These are phyloP conservation scores for Tuber brumale DNA, from an alignment of 495 filamentous ascomycete genomes.

Conservation along the genomic window DNA sequence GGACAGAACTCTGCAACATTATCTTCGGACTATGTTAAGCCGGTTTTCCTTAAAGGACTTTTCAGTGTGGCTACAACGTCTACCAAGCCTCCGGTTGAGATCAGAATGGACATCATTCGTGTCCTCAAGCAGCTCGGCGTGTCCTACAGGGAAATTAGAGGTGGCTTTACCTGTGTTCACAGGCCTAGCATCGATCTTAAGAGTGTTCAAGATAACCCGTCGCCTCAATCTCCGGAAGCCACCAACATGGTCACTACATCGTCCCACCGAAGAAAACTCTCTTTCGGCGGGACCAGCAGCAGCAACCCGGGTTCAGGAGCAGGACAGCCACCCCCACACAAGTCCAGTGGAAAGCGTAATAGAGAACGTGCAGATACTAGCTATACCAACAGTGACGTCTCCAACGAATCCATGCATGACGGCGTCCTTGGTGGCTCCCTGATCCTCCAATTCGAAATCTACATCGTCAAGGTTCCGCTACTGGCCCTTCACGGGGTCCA, in stretches of 20 bases:
- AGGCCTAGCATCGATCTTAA: slow-evolving; percentile 83
- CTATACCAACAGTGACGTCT: slow-evolving; percentile 73
- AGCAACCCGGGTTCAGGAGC: slow-evolving; percentile 20
- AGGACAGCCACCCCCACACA: slow-evolving; percentile 15
- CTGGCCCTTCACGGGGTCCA: slow-evolving; percentile 92
- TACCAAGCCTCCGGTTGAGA: slow-evolving; percentile 75
- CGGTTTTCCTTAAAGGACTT: slow-evolving; percentile 92
- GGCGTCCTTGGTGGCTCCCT: slow-evolving; percentile 74
- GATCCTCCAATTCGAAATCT: slow-evolving; percentile 84
- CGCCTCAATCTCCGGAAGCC: slow-evolving; percentile 46
- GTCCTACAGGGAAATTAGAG: slow-evolving; percentile 82
- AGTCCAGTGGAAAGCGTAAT: slow-evolving; percentile 41
- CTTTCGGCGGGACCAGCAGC: slow-evolving; percentile 58
- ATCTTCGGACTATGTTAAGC: slow-evolving; percentile 56
- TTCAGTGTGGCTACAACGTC: slow-evolving; percentile 98
- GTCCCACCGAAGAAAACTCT: slow-evolving; percentile 68
- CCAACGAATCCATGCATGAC: slow-evolving; percentile 72
- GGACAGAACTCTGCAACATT: slow-evolving; percentile 32
- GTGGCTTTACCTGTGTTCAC: slow-evolving; percentile 84
- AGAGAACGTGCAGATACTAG: slow-evolving; percentile 58
- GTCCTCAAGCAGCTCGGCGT: slow-evolving; percentile 84
- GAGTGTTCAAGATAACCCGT: slow-evolving; percentile 58
- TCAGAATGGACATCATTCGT: slow-evolving; percentile 84
- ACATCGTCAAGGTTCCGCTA: slow-evolving; percentile 95
- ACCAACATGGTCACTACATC: slow-evolving; percentile 49